Base-by-base conservation (phyloP, 1,284 basidiomycete species). In the Boletus mariae region DNA sequence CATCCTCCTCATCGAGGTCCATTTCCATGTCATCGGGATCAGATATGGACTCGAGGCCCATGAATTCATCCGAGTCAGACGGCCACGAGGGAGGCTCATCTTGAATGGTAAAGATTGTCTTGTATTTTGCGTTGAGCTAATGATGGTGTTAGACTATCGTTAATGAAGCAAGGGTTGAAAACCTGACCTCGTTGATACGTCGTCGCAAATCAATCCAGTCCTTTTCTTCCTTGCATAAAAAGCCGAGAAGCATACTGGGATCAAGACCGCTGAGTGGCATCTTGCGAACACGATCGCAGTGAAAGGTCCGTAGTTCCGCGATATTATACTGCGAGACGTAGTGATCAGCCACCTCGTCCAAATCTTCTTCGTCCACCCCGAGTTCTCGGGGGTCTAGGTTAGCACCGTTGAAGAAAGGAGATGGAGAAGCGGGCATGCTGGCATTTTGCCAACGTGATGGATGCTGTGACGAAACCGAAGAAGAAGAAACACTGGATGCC, bases 241-340 rank as follows among this genome's bases (percentile, higher is more conserved):
- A 98, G 15, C 95, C 95, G 51, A 98, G 78, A 9, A 99, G 75
- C 96, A 99, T 98, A 64, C 93, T 96, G 11, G 97, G 96, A 67
- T 98, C 96, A 49, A 99, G 73, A n/a, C 87, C 86, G 37, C 84
- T 83, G 45, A 98, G 73, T 0, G 90, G 88, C 91, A 98, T 94
- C 79, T 95, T 94, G 66, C 92, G 80, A 42, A 98, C 87, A 20
- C 88, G 84, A 26, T 98, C 94, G 67, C 93, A 94, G 70, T 98
- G 96, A 77, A 94, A 99, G 3, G 92, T 95, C 59, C 80, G 80
- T 29, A 98, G 73, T 64, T 94, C 90, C 7, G 77, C 52, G 11
- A 79, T 70, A 0, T 76, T 69, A 67, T 89, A 93, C 5, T 87
- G 84, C 0, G 75, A 74, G 20, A 77, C 74, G 60, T 84, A 88